Evolutionary conservation across 1,284 basidiomycete species (phyloP).

Genomic region (Rhodotorula sp.): DNA sequence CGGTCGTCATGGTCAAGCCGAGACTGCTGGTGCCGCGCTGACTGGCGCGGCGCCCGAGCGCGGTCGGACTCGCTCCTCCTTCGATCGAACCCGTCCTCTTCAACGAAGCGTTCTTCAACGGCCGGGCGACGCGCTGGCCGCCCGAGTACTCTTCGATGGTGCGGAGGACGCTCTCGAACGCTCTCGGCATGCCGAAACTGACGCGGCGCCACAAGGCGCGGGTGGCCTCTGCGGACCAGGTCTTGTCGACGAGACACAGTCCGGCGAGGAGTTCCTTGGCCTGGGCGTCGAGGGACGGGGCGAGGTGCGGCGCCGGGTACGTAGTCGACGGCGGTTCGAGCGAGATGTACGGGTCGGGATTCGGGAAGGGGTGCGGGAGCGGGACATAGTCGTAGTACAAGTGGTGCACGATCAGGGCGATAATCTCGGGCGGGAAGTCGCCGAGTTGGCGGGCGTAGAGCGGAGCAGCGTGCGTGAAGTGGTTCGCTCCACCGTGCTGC

Average conservation of each 20-base stretch:
- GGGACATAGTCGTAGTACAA: conserved; percentile 29
- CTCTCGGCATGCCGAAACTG: conserved; percentile 36
- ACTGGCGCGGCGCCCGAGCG: background rate
- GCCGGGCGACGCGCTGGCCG: conserved; percentile 13
- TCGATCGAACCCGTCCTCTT: background rate
- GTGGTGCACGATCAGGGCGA: conserved; percentile 38
- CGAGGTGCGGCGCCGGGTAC: conserved; percentile 9
- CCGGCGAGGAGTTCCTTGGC: conserved; percentile 17
- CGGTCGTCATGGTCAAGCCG: background rate
- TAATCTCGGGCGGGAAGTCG: conserved; percentile 38
- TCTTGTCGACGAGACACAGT: conserved; percentile 27
- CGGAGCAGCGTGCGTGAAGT: conserved; percentile 1
- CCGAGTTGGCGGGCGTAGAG: conserved; percentile 19
- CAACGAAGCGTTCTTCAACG: conserved; percentile 4
- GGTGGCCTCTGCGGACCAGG: conserved; percentile 34
- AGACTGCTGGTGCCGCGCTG: background rate
- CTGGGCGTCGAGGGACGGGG: conserved; percentile 20
- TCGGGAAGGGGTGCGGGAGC: conserved; percentile 25
- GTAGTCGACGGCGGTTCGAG: conserved; percentile 15
- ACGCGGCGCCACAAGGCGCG: conserved; percentile 34
- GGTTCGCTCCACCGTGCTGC: background rate
- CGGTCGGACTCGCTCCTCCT: background rate
- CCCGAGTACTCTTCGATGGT: conserved; percentile 35
- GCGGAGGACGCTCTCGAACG: conserved; percentile 34
- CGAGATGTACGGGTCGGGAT: conserved; percentile 34